A percentile compares a stretch with the other conserved stretches of the same genome.
phyloP scores from a whole-genome alignment of 129 eudicot species.

The Chrysanthemum makinoi region DNA sequence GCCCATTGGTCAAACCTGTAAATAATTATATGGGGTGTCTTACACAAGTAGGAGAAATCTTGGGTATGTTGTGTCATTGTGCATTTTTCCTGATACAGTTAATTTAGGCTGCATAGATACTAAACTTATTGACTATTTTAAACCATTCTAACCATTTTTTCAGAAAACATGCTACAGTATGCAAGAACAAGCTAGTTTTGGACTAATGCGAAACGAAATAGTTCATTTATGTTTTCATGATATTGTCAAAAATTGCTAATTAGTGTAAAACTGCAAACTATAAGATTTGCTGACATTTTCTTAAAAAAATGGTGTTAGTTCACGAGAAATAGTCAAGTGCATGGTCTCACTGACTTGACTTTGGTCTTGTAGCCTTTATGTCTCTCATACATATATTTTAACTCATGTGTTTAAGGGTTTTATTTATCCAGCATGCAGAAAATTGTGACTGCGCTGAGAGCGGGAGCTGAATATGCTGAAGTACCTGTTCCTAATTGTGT shows the following conservation, averaged over 20 bases:
- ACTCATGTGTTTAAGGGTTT: neutral
- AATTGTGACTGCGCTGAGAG: conserved; percentile 74
- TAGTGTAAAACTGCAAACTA: neutral
- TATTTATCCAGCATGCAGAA: conserved; percentile 50
- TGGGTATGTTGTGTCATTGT: too few relatives aligned
- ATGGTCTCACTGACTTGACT: neutral
- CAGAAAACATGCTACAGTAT: neutral
- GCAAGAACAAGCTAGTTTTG: neutral
- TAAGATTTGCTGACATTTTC: neutral
- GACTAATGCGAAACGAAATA: neutral
- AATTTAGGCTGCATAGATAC: too few relatives aligned
- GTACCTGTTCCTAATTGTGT: conserved; percentile 65
- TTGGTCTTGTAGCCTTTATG: neutral
- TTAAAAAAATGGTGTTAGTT: neutral
- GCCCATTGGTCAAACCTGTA: too few relatives aligned
- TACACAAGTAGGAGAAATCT: too few relatives aligned
- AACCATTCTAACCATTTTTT: too few relatives aligned
- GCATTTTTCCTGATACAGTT: too few relatives aligned
- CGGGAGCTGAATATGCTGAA: conserved; percentile 84
- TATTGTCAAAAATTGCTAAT: neutral
- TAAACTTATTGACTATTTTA: too few relatives aligned
- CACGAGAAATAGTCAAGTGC: neutral
- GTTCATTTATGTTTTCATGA: neutral
- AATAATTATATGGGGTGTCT: too few relatives aligned
- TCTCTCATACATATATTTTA: neutral